Conservation (phyloP, 225 moss, liverwort and hornwort genomes). For the Pseudoscleropodium purum region DNA sequence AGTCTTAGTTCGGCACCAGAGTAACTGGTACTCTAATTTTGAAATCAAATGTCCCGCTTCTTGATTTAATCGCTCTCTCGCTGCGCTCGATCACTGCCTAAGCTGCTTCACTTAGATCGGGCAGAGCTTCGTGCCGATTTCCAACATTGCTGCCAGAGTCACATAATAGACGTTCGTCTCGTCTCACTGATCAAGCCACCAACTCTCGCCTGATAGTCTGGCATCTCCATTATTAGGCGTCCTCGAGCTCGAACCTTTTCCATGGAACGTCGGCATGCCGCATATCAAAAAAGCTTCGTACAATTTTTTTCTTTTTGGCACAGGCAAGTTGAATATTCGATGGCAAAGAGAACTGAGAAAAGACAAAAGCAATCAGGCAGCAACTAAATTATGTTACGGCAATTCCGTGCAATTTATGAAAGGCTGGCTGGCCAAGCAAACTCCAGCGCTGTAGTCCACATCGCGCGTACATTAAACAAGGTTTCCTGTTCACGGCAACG, state of each 20-base stretch:
- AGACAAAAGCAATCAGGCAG: not conserved
- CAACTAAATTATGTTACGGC: not conserved
- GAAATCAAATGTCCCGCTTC: not conserved
- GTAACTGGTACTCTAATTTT: not conserved
- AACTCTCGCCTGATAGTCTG: not conserved
- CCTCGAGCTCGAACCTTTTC: not conserved
- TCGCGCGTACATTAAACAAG: not conserved
- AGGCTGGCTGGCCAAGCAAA: not conserved
- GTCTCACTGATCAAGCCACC: not conserved
- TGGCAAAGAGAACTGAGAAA: not conserved
- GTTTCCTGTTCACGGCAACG: not conserved
- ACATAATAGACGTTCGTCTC: not conserved
- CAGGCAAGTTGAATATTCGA: not conserved
- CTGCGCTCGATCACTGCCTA: not conserved
- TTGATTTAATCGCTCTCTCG: not conserved
- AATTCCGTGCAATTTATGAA: not conserved
- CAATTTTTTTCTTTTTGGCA: not conserved
- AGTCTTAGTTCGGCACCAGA: not conserved
- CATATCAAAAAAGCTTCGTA: not conserved
- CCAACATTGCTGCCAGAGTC: not conserved
- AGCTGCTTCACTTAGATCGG: not conserved
- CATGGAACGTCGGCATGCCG: not conserved
- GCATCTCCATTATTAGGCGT: conserved; percentile 15
- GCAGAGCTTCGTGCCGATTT: not conserved
- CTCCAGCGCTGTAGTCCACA: not conserved